Base-by-base conservation (phyloP, 1,139 yeast species). In the Saccharomycopsis phalli region DNA sequence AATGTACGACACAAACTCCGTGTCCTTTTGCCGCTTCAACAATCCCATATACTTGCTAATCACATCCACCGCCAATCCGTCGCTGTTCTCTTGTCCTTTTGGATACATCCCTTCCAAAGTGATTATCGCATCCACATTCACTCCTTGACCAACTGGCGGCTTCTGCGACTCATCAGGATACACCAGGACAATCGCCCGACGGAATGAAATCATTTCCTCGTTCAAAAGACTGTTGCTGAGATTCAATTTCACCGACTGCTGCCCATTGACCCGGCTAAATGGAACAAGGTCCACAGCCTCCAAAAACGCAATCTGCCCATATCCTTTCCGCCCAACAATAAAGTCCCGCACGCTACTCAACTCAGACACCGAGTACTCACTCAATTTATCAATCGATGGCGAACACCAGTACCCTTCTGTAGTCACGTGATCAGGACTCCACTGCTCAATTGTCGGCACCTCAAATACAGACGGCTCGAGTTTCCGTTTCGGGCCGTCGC, bases 51-150 rank as follows among this genome's bases (percentile, higher is more conserved):
- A 69, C 30, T 55, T 50, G 43, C 63, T 61, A 22, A 72, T 60
- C 37, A 70, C 69, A 1, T 58, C 41, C 17, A 23, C 19, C n/a
- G 57, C 52, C 38, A 61, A 68, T 37, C 16, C 60, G 48, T 21
- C 46, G 47, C 13, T 57, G 53, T 29, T 53, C 49, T 35, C 32
- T 33, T 47, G 51, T 1, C 42, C 41, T 3, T 61, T 57, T 1
- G 86, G 83, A 49, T 66, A 72, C 17, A 76, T 69, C 31, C 74
- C 71, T 53, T 83, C 94, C 32, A 87, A 56, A 0, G 93, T 77
- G 4, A 87, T 76, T 0, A 82, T 79, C 0, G 95, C 93, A 2
- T 95, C 95, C 13, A 81, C 80, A 56, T 87, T 87, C 38, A 87
- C 59, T 1, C 88, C 95, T 41, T 65, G 61, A 0, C 96, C 95